A percentile compares a stretch with the other conserved stretches of the same genome.
These are phyloP conservation scores for Nicotiana noctiflora DNA, from an alignment of 257 asterid genomes.

Conservation along the genomic window DNA sequence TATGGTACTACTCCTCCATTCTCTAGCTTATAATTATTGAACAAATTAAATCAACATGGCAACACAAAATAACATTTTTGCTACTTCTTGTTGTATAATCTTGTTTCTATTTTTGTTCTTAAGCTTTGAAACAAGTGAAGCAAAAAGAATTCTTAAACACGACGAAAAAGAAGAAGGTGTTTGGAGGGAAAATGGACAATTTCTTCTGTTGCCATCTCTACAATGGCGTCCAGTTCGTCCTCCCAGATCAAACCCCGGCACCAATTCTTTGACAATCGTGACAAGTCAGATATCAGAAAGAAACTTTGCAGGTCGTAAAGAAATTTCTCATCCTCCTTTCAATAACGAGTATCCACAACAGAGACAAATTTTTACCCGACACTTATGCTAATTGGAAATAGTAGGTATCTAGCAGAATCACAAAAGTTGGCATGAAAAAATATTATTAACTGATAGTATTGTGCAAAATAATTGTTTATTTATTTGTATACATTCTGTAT, in stretches of 20 bases:
- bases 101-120: not conserved
- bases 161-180: slow-evolving; percentile 19
- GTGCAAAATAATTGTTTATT: too few relatives aligned
- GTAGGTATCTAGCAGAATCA: too few relatives aligned
- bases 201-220: slow-evolving; percentile 2
- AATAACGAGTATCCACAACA: too few relatives aligned
- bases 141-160: slow-evolving; percentile 18
- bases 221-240: slow-evolving; percentile 6
- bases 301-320: not conserved
- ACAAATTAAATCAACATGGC: not conserved
- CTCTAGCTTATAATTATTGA: not conserved
- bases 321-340: not conserved
- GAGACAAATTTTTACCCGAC: too few relatives aligned
- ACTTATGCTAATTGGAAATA: too few relatives aligned
- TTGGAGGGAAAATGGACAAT: not conserved
- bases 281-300: not conserved
- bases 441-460: too few relatives aligned
- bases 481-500: too few relatives aligned
- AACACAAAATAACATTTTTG: not conserved
- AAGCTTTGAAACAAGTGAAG: not conserved
- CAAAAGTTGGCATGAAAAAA: too few relatives aligned
- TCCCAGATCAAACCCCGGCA: not conserved
- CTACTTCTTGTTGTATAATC: not conserved
- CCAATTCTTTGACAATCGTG: not conserved
- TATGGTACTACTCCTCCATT: not conserved